Evolutionary conservation across 1,139 yeast species (phyloP).

Genomic region (Diutina neorugosa): DNA sequence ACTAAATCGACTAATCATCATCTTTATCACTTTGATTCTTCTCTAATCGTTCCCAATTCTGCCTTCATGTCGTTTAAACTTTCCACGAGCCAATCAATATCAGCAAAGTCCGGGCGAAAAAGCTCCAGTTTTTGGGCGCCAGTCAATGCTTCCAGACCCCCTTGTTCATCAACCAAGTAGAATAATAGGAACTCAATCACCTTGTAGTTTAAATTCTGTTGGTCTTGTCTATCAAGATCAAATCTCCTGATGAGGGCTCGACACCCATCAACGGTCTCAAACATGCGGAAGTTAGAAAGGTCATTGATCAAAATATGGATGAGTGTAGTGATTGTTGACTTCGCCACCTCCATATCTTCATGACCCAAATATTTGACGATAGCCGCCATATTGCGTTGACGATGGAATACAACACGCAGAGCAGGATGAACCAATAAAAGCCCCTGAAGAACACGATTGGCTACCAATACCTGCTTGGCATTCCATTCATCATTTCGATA

Average conservation of each 20-base stretch:
- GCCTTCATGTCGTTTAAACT: constrained; percentile 23
- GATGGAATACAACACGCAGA: constrained; percentile 36
- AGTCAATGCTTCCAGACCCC: constrained; percentile 11
- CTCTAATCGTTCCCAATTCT: background rate
- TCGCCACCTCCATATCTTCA: constrained; percentile 14
- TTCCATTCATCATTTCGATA: constrained; percentile 9
- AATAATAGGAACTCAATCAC: constrained; percentile 62
- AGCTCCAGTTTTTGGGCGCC: constrained; percentile 43
- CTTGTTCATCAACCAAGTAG: constrained; percentile 57
- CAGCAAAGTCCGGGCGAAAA: constrained; percentile 35
- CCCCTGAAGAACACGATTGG: constrained; percentile 47
- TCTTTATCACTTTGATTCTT: background rate
- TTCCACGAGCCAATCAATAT: constrained; percentile 27
- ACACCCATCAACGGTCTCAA: constrained; percentile 53
- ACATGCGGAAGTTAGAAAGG: constrained; percentile 42
- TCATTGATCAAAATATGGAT: constrained; percentile 51
- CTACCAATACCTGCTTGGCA: constrained; percentile 10
- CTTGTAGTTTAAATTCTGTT: constrained; percentile 41
- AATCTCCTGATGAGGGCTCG: constrained; percentile 34
- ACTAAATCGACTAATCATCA: background rate
- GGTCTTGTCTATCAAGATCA: constrained; percentile 8
- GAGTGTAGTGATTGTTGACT: constrained; percentile 42
- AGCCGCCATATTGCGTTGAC: constrained; percentile 19
- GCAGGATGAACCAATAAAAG: constrained; percentile 47
- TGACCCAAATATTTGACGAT: constrained; percentile 17